Evolutionary conservation across 345 rosid species (phyloP).

Genomic region (Gossypium rotundifolium): DNA sequence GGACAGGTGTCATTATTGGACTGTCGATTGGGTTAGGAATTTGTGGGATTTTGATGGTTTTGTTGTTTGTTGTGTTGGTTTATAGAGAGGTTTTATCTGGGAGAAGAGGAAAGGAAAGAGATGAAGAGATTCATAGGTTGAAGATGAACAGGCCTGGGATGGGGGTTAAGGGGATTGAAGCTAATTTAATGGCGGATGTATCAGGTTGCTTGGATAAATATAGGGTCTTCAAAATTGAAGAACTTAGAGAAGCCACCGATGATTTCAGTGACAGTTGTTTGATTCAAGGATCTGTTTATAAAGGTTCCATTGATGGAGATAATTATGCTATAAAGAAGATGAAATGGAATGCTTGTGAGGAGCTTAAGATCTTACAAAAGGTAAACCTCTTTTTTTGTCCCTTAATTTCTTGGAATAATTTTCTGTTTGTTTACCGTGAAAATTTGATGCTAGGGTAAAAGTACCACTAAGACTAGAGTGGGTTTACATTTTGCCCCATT

Average conservation of each 20-base stretch:
- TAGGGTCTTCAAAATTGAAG: slow-evolving; percentile 53
- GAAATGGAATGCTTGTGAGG: slow-evolving; percentile 68
- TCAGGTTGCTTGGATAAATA: slow-evolving; percentile 72
- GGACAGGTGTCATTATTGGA: slow-evolving; percentile 42
- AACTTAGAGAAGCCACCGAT: slow-evolving; percentile 54
- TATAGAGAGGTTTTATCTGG: slow-evolving; percentile 23
- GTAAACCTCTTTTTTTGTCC: slow-evolving; percentile 21
- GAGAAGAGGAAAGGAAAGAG: slow-evolving; percentile 19
- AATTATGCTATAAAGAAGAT: slow-evolving; percentile 65
- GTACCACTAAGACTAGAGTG: too few species aligned
- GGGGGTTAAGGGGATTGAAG: slow-evolving; percentile 30
- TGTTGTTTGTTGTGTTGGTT: slow-evolving; percentile 21
- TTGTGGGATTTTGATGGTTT: slow-evolving; percentile 29
- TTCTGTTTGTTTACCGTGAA: neutral
- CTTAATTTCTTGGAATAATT: neutral
- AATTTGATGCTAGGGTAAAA: neutral
- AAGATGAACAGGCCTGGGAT: slow-evolving; percentile 16
- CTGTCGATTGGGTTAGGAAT: slow-evolving; percentile 48
- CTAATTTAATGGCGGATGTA: slow-evolving; percentile 57
- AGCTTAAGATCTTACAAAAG: slow-evolving; percentile 74
- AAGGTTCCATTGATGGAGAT: slow-evolving; percentile 47
- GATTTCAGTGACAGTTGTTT: slow-evolving; percentile 36
- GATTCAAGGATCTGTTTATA: slow-evolving; percentile 68
- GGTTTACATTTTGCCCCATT: too few species aligned
- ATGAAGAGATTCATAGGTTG: slow-evolving; percentile 27